Base-by-base conservation (phyloP, 148 eudicot genomes). In the Simmondsia chinensis region DNA sequence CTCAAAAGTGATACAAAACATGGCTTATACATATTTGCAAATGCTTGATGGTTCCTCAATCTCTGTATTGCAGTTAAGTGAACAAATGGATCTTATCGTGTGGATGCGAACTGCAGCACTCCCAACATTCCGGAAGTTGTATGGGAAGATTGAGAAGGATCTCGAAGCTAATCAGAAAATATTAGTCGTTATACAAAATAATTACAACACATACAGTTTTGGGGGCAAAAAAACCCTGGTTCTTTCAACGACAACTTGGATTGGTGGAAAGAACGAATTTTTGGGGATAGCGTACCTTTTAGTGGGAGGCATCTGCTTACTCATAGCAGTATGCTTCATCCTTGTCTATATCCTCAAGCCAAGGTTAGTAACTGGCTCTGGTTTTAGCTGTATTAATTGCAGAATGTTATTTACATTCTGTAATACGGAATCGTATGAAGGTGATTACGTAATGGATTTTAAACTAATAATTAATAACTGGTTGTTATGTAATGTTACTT, bases 101-200 rank as follows among this genome's bases (percentile, higher is more conserved):
- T 88, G 97, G 97, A 83, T 88, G 97, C 59, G 97, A 63, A 80
- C 91, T 26, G 97, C 97, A 6, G 97, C 97, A 28, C 64, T 89
- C 29, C 82, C 95, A 41, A 78, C 42, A 29, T 89, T 89, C 55
- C 61, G 95, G 66, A 84, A 89, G 64, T 63, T 89, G 10, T 89
- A 84, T 39, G 97, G 97, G 46, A 81, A 64, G 71, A 80, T 89
- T 43, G 91, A 80, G 47, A 63, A 39, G 20, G 79, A 73, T 57
- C 68, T 89, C 33, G 61, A 81, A 26, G 80, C 82, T 29, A 56
- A 78, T 38, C 63, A 76, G 39, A 39, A 23, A 0, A 48, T 84
- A 51, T 56, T 61, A 20, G 80, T 89, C 18, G 68, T 51, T 26
- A 69, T 89, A 59, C 46, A 83, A 52, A 89, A 89, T 55, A 84